Base-by-base conservation (phyloP, 345 rosid species). In the Gossypium sturtianum region DNA sequence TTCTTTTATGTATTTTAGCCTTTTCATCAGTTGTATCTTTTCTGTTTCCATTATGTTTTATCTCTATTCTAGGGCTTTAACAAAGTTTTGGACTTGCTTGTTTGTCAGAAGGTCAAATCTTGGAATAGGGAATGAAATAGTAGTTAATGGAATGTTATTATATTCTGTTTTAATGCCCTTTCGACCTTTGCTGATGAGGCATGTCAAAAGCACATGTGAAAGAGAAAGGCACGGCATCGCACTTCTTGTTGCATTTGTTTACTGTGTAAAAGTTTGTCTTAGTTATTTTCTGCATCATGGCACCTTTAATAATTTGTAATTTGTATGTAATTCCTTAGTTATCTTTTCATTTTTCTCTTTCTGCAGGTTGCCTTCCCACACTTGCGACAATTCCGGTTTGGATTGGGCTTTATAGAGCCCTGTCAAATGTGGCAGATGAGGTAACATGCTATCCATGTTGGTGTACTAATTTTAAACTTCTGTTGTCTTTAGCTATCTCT, bases 321-420 rank as follows among this genome's bases (percentile, higher is more conserved):
- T 43, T 47, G 1, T 23, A 5, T 54, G 25, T 15, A 69, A n/a
- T 34, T 34, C 41, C 44, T 61, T 49, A 48, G n/a, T 13, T 63
- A 61, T 51, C 38, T 47, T 38, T 11, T 70, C 15, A 54, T 49
- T 57, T 43, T 48, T 63, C 38, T 58, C 23, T 27, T 75, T 66
- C 16, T 67, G 45, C 78, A 95, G 99, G 99, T 51, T 91, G 98
- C 77, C 83, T 95, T 51, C 99, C 98, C 53, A 95, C 99, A 4
- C 97, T 95, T 80, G 98, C 94, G 13, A 95, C 99, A 2, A 93
- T 95, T 79, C 99, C 98, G 2, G 95, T 93, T 38, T 95, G 99
- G 98, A 91, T 95, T 79, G 99, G 99, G 60, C 84, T 95, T 22
- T 95, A 95, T 78, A 89, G 99, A 84, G 99, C 99, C 78, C 95